Base-by-base conservation (phyloP, 768 basidiomycete genomes). In the Kwoniella heveanensis region DNA sequence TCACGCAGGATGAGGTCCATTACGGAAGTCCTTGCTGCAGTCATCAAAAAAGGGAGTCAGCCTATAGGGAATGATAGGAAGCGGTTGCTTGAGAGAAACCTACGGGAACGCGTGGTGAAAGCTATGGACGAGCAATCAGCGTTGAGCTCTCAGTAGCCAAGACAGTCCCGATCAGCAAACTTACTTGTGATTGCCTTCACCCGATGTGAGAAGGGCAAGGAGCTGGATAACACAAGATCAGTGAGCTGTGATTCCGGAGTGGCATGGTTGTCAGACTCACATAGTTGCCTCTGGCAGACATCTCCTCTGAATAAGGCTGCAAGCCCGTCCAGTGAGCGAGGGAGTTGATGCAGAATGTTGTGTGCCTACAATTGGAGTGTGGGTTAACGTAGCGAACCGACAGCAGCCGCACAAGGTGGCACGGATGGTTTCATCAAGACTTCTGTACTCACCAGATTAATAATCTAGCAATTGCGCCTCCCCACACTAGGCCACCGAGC, bases 301-400 rank as follows among this genome's bases (percentile, higher is more conserved):
- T 85, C 68, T 91, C 90, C 68, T 90, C 88, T 2, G 88, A 87
- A 73, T 90, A 91, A 0, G 87, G 88, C 68, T 91, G 90, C 21
- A 90, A 72, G 9, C 90, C 90, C 17, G 89, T 84, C 88, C 88
- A 90, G 65, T 92, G 90, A 2, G 90, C 89, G 6, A 92, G 63
- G 9, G 76, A 75, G 57, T 77, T 79, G 74, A 80, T 77, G 52
- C 73, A 77, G 64, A 80, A 78, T 1, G 75, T 78, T 6, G 77
- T 73, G 52, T 77, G 78, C 74, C 77, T 74, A 44, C 19, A 32
- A 32, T 17, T 36, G 32, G 32, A 36, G 29, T 22, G 47, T 15
- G 15, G n/a, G n/a, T n/a, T n/a, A n/a, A n/a, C n/a, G n/a, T n/a
- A n/a, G n/a, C n/a, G n/a, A n/a, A n/a, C n/a, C n/a, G n/a, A n/a